Evolutionary conservation across 495 filamentous ascomycete species (phyloP), one percentile per base, ranked within the genome.

Genomic region (Aspergillus wentii): DNA sequence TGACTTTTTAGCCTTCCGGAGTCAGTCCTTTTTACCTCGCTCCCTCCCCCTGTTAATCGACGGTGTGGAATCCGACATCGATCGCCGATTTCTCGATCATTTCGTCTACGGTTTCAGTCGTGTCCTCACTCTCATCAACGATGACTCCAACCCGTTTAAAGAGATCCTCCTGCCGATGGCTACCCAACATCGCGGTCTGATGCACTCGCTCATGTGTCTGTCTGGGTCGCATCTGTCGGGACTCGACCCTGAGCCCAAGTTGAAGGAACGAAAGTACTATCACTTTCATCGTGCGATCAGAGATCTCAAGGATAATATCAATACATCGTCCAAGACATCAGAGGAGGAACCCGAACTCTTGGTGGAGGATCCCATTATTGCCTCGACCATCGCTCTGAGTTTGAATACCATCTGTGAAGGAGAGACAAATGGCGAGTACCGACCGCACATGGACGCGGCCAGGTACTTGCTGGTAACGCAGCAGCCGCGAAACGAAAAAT

Each of bases 191-290:
- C 75, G 78, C 33, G 88, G 89, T 10, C 69, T 95, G 28, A 95
- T 95, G 89, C 89, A 95, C 59, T 92, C 88, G 21, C 79, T 95
- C 34, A 76, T 95, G 39, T 89, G 85, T 33, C 74, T 95, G 5
- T 85, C 89, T 7, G 85, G 86, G 36, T 89, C 83, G 35, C 88
- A 95, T 47, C 72, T 95, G 36, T 69, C 68, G 3, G 69, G 68
- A 2, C 54, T 71, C 5, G 71, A 73, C 33, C 61, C 61, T 1
- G 66, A 66, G 35, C 66, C 71, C 7, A 52, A 61, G 30, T 32
- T 65, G 38, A 64, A 59, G 21, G 68, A 72, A 38, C 65, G 69
- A 8, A 71, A 69, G 44, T 64, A 62, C 40, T 67, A 61, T 40
- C 70, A 74, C 36, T 72, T 70, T 40, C 60, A 69, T 25, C 61